Conservation (phyloP, 805 yeast species). For the Lachancea kluyveri region DNA sequence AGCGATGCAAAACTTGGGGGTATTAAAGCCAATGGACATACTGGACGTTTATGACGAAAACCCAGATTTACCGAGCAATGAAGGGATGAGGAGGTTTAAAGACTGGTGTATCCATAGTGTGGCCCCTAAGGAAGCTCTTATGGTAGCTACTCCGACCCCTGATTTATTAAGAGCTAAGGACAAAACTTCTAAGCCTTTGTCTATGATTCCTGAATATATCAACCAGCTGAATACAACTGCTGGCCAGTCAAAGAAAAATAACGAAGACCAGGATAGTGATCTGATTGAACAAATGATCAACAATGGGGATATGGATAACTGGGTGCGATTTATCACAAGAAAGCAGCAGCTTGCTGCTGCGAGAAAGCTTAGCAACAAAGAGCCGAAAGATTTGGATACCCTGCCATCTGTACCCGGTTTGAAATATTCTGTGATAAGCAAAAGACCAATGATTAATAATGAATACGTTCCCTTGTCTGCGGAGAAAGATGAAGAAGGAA, state of each 20-base stretch:
- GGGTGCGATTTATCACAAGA: constrained; percentile 30
- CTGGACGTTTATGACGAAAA: constrained; percentile 49
- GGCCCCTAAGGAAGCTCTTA: constrained; percentile 38
- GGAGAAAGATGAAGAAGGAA: constrained; percentile 33
- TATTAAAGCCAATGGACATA: constrained; percentile 51
- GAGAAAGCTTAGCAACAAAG: constrained; percentile 18
- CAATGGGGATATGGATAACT: constrained; percentile 32
- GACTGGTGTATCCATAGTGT: constrained; percentile 48
- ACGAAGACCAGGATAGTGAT: constrained; percentile 16
- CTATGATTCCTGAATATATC: constrained; percentile 28
- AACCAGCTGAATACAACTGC: constrained; percentile 20
- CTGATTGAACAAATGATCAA: constrained; percentile 26
- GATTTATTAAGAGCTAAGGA: constrained; percentile 18
- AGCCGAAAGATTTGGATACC: constrained; percentile 12
- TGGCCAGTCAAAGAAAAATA: constrained; percentile 8
- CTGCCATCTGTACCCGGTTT: constrained; percentile 24
- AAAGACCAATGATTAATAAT: constrained; percentile 17
- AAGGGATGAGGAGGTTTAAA: constrained; percentile 45
- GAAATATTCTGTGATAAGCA: constrained; percentile 16
- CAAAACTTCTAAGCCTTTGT: constrained; percentile 17
- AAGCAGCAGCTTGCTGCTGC: constrained; percentile 25
- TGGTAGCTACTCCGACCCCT: constrained; percentile 30
- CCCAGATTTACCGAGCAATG: constrained; percentile 37
- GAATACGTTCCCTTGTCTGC: constrained; percentile 28
- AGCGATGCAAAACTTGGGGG: constrained; percentile 58